Evolutionary conservation across 2,329 filamentous ascomycete genomes (phyloP).

Genomic region (Cordyceps tenuipes): DNA sequence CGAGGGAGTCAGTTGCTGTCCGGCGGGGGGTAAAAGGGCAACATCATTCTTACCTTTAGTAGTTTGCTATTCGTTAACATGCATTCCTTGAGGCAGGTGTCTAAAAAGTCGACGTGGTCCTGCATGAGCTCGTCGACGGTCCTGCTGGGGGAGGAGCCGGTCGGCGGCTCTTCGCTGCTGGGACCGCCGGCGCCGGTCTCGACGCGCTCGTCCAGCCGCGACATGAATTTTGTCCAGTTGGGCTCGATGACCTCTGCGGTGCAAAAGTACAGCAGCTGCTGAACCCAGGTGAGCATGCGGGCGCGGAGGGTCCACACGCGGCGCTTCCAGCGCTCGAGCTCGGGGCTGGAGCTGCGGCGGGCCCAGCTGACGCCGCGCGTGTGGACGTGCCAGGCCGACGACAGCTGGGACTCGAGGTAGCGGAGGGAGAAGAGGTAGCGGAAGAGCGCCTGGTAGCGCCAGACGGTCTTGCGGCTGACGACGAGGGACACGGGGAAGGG

Average conservation of each 20-base stretch:
- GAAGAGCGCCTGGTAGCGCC: slow-evolving; percentile 92
- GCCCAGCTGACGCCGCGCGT: slow-evolving; percentile 75
- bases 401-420: slow-evolving; percentile 80
- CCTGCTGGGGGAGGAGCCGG: slow-evolving; percentile 33
- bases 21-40: no score
- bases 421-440: slow-evolving; percentile 85
- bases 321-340: slow-evolving; percentile 86
- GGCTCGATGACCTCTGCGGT: slow-evolving; percentile 96
- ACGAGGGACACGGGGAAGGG: slow-evolving; percentile 94
- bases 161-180: slow-evolving; percentile 18
- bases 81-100: slow-evolving; percentile 96
- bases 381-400: slow-evolving; percentile 84
- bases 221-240: slow-evolving; percentile 92
- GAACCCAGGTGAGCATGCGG: slow-evolving; percentile 93
- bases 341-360: slow-evolving; percentile 63
- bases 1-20: not conserved
- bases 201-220: slow-evolving; percentile 43
- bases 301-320: slow-evolving; percentile 85
- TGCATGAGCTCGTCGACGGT: slow-evolving; percentile 99
- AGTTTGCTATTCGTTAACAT: slow-evolving; percentile 98
- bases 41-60: slow-evolving; percentile 56
- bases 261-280: slow-evolving; percentile 94
- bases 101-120: slow-evolving; percentile 95
- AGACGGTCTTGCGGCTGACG: slow-evolving; percentile 92
- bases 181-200: slow-evolving; percentile 36